Evolutionary conservation across 139 green algal genomes (phyloP).

Genomic region (Klebsormidium nitens): DNA sequence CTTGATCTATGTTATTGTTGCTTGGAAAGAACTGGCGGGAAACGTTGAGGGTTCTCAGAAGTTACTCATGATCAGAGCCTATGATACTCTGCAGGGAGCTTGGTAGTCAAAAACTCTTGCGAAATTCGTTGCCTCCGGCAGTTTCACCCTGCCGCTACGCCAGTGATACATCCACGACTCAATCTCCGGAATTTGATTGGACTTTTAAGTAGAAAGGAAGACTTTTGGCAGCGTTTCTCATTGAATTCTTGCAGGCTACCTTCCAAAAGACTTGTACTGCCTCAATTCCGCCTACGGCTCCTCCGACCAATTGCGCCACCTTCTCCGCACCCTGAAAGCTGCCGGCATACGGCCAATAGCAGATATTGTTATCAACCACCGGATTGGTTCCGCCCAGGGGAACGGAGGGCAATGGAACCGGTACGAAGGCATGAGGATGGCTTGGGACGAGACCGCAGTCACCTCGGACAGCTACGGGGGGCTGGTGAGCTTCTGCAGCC

Average conservation of each 20-base stretch:
- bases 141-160: too few species aligned
- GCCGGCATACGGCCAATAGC: slow-evolving; percentile 21
- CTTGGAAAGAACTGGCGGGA: too few species aligned
- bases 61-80: too few species aligned
- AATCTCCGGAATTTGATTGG: too few species aligned
- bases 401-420: slow-evolving; percentile 21
- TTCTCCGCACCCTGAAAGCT: slow-evolving; percentile 7
- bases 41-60: too few species aligned
- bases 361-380: slow-evolving; percentile 55
- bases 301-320: slow-evolving; percentile 13
- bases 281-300: slow-evolving; percentile 40
- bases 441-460: slow-evolving; percentile 76
- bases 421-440: slow-evolving; percentile 42
- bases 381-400: slow-evolving; percentile 22
- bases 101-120: too few species aligned
- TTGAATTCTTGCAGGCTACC: slow-evolving; percentile 46
- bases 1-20: too few species aligned
- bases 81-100: too few species aligned
- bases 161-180: too few species aligned
- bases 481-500: not conserved
- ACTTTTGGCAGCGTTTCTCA: too few species aligned
- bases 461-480: slow-evolving; percentile 55
- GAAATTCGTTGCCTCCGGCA: too few species aligned
- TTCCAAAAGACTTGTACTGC: slow-evolving; percentile 42
- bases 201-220: too few species aligned